Evolutionary conservation across 371 early-diverging fungal genomes (phyloP).

Genomic region (Actinomortierella wolfii): DNA sequence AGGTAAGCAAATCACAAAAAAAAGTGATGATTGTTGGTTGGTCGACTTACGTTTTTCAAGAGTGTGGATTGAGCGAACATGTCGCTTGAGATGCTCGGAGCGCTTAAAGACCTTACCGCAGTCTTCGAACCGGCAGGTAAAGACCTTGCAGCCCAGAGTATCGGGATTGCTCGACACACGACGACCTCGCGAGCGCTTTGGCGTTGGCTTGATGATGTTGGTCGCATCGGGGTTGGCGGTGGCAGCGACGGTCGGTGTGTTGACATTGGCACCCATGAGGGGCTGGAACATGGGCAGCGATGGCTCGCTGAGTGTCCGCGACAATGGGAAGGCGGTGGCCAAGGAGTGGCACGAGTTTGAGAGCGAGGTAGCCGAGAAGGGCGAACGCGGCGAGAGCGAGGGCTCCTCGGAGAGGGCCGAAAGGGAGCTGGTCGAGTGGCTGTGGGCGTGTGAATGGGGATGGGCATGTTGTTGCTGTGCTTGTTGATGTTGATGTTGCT

Average conservation of each 20-base stretch:
- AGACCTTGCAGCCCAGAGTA: slow-evolving; percentile 50
- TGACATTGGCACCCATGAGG: not conserved
- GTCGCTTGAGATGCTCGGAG: slow-evolving; percentile 84
- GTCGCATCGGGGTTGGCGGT: slow-evolving; percentile 19
- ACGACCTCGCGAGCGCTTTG: slow-evolving; percentile 59
- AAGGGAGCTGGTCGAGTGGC: slow-evolving; percentile 35
- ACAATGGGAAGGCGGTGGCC: slow-evolving; percentile 25
- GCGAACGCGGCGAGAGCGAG: slow-evolving; percentile 36
- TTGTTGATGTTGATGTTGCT: slow-evolving; percentile 2
- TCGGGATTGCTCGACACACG: slow-evolving; percentile 60
- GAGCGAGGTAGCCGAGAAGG: slow-evolving; percentile 19
- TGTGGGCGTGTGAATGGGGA: slow-evolving; percentile 25
- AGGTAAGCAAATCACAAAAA: not conserved
- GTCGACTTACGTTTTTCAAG: slow-evolving; percentile 60
- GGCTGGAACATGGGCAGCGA: slow-evolving; percentile 30
- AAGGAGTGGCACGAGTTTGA: slow-evolving; percentile 19
- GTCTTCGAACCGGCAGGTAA: slow-evolving; percentile 54
- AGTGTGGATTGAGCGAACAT: slow-evolving; percentile 69
- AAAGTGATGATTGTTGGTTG: too few relatives aligned
- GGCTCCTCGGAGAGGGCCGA: slow-evolving; percentile 24
- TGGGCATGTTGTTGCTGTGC: slow-evolving; percentile 8
- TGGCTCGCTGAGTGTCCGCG: slow-evolving; percentile 37
- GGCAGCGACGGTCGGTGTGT: slow-evolving; percentile 11
- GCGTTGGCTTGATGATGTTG: slow-evolving; percentile 31
- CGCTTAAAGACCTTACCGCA: slow-evolving; percentile 85